A percentile compares a stretch with the other conserved stretches of the same genome.
Conservation (phyloP, 1,284 basidiomycete species). For the Agroathelia rolfsii region DNA sequence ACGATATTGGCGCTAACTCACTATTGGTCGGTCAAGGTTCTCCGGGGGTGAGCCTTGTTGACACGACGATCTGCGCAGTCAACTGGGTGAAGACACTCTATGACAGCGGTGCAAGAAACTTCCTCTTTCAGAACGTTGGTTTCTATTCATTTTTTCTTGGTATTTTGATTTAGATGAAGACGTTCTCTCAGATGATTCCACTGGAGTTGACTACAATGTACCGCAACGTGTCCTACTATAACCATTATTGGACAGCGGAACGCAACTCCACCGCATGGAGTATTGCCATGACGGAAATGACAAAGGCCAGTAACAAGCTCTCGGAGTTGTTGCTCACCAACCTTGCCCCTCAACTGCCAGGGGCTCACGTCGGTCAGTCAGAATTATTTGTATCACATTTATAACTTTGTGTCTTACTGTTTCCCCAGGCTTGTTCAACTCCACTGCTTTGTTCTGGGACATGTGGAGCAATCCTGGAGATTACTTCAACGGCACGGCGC, state of each 20-base stretch:
- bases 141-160: neutral
- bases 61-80: conserved; percentile 31
- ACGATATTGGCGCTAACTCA: conserved; percentile 15
- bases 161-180: conserved; percentile 10
- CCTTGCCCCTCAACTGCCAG: conserved; percentile 24
- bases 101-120: conserved; percentile 31
- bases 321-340: conserved; percentile 31
- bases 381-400: conserved; percentile 1
- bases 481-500: conserved; percentile 18
- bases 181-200: conserved; percentile 42
- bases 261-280: conserved; percentile 42
- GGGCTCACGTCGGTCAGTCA: conserved; percentile 24
- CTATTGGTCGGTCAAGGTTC: conserved; percentile 28
- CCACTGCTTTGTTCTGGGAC: conserved; percentile 16
- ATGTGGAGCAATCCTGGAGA: conserved; percentile 14
- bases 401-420: too few species aligned
- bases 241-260: conserved; percentile 30
- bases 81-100: conserved; percentile 35
- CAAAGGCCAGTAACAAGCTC: conserved; percentile 30
- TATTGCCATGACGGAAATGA: conserved; percentile 35
- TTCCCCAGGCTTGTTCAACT: conserved; percentile 18
- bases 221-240: conserved; percentile 29
- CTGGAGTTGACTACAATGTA: conserved; percentile 34
- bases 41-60: conserved; percentile 25
- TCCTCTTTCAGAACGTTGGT: conserved; percentile 36